Percentiles rank a stretch among this genome's conserved stretches.
phyloP scores from a whole-genome alignment of 306 rosid genomes.

The Albizia julibrissin region DNA sequence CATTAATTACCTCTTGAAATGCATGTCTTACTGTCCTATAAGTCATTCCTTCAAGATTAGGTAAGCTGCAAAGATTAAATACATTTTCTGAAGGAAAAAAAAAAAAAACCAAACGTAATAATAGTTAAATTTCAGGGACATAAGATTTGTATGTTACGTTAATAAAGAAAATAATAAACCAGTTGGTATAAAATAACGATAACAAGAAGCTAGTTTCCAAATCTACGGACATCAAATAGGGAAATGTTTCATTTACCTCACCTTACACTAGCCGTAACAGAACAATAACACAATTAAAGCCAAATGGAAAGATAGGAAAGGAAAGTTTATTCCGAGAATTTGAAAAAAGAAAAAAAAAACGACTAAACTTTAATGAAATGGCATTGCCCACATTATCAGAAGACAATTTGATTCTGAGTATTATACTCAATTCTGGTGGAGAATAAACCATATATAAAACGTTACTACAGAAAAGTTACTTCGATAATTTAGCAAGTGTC shows the following conservation, averaged over 20 bases:
- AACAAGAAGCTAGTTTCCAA: not conserved
- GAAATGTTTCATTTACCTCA: not conserved
- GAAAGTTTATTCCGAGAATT: constrained; percentile 2
- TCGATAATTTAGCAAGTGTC: constrained; percentile 91
- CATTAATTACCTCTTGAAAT: constrained; percentile 62
- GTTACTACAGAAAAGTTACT: constrained; percentile 43
- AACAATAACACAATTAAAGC: constrained; percentile 24
- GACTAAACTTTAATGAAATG: not conserved
- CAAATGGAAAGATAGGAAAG: not conserved
- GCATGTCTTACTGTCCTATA: constrained; percentile 67
- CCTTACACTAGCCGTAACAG: not conserved
- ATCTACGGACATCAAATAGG: constrained; percentile 1
- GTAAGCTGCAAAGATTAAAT: constrained; percentile 73
- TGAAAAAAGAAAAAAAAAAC: not conserved
- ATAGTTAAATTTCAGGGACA: constrained; percentile 28
- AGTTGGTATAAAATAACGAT: not conserved
- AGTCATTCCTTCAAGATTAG: constrained; percentile 64
- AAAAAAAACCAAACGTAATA: constrained; percentile 26
- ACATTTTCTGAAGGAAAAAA: constrained; percentile 73
- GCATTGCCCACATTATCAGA: constrained; percentile 11
- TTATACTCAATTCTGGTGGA: constrained; percentile 24
- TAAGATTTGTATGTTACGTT: not conserved
- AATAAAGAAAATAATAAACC: constrained; percentile 11
- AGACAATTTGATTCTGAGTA: constrained; percentile 6
- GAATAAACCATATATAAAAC: constrained; percentile 23